A percentile compares a stretch with the other conserved stretches of the same genome.
These are phyloP conservation scores for Aureobasidium sp. DNA, from an alignment of 2,329 filamentous ascomycete species.

Conservation along the genomic window DNA sequence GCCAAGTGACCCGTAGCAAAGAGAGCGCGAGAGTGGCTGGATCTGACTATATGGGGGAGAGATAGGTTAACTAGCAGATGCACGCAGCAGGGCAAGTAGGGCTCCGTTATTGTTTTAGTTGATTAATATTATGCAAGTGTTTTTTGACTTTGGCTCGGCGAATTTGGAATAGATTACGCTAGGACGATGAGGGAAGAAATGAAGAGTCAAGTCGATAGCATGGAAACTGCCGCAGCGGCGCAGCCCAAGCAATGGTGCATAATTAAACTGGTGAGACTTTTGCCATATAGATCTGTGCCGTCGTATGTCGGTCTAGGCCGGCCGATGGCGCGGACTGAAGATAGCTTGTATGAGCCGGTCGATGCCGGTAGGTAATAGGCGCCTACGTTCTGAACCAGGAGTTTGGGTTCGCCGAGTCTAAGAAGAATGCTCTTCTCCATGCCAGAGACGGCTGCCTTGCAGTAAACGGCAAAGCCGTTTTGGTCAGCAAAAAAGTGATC, in stretches of 20 bases:
- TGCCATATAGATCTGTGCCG: conserved; percentile 11
- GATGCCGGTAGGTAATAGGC: conserved; percentile 25
- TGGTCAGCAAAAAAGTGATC: conserved; percentile 1
- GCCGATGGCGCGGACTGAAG: conserved; percentile 22
- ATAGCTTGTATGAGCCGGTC: conserved; percentile 2
- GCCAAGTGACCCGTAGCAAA: conserved; percentile 29
- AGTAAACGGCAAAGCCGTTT: neutral
- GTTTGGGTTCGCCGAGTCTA: conserved; percentile 31
- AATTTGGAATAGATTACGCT: conserved; percentile 19
- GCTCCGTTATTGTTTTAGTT: conserved; percentile 14
- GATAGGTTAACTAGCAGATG: conserved; percentile 16
- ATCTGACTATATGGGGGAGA: conserved; percentile 26
- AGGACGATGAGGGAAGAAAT: conserved; percentile 14
- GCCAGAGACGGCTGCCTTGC: no score
- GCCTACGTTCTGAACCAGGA: conserved; percentile 30
- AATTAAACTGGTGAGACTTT: conserved; percentile 14
- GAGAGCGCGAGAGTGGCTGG: conserved; percentile 29
- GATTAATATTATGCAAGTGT: conserved; percentile 16
- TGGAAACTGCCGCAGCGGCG: conserved; percentile 16
- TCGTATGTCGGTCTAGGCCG: conserved; percentile 26
- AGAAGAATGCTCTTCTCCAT: neutral
- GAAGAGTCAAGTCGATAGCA: conserved; percentile 13
- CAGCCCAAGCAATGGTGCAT: conserved; percentile 11
- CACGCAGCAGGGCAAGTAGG: conserved; percentile 14
- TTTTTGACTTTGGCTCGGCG: conserved; percentile 17